Conservation (phyloP, 1,284 basidiomycete genomes). For the Marasmius sp. region DNA sequence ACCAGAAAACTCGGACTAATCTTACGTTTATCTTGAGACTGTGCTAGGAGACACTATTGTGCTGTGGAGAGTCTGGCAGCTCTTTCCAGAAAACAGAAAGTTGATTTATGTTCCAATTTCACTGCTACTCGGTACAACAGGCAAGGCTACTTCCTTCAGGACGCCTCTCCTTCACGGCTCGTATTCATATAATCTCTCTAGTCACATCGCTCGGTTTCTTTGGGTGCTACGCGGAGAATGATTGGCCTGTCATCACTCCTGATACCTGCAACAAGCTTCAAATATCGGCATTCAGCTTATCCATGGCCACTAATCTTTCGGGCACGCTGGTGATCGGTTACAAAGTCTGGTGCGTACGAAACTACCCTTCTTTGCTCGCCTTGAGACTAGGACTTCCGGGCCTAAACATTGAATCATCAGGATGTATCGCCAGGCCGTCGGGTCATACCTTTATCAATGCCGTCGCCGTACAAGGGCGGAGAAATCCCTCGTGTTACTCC, state of each 20-base stretch:
- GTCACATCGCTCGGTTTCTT: neutral
- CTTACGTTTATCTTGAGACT: neutral
- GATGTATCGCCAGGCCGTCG: neutral
- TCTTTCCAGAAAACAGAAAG: neutral
- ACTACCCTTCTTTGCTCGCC: too few species aligned
- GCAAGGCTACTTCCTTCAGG: neutral
- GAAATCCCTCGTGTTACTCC: neutral
- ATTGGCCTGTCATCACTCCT: neutral
- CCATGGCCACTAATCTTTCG: neutral
- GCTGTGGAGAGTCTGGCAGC: neutral
- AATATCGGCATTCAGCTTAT: neutral
- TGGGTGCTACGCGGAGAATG: neutral
- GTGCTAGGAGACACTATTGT: neutral
- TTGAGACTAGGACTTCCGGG: too few species aligned
- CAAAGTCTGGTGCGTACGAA: neutral
- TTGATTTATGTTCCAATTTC: neutral
- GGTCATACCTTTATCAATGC: neutral
- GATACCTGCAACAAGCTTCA: neutral
- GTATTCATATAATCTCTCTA: neutral
- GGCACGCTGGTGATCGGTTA: neutral
- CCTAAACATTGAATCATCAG: neutral
- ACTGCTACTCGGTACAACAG: neutral
- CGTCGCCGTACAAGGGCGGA: neutral
- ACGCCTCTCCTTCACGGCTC: neutral
- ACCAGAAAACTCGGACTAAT: neutral